Conservation (phyloP, 306 rosid species). For the Arachis stenosperma region DNA sequence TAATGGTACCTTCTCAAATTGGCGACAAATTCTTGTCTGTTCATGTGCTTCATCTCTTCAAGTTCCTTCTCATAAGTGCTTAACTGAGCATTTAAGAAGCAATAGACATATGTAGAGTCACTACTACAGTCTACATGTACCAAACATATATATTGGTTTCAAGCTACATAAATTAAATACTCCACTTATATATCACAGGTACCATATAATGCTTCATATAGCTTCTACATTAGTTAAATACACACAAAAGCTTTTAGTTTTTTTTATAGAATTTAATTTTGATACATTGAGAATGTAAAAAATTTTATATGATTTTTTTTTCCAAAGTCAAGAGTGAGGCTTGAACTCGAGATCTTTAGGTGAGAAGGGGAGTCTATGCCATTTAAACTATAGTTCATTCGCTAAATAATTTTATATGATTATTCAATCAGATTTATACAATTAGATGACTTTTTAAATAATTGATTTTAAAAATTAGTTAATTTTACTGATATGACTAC, state of each 20-base stretch:
- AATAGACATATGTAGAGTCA: constrained; percentile 32
- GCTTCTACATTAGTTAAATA: constrained; percentile 32
- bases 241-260: constrained; percentile 28
- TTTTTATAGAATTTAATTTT: not conserved
- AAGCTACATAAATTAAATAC: not conserved
- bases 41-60: constrained; percentile 96
- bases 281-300: not conserved
- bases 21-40: constrained; percentile 96
- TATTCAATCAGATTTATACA: too few species aligned
- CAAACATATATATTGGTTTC: constrained; percentile 20
- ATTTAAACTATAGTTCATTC: too few species aligned
- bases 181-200: not conserved
- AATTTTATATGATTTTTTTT: too few species aligned
- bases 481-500: too few species aligned
- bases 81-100: constrained; percentile 60
- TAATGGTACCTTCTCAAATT: constrained; percentile 80
- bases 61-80: constrained; percentile 85
- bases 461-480: too few species aligned
- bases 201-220: not conserved
- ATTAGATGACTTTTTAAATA: too few species aligned
- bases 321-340: too few species aligned
- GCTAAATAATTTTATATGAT: too few species aligned
- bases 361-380: fast-evolving
- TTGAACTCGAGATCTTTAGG: too few species aligned
- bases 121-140: not conserved